These are phyloP conservation scores for Sphagnum magellanicum DNA, from an alignment of 228 moss, liverwort and hornwort species.

Conservation along the genomic window DNA sequence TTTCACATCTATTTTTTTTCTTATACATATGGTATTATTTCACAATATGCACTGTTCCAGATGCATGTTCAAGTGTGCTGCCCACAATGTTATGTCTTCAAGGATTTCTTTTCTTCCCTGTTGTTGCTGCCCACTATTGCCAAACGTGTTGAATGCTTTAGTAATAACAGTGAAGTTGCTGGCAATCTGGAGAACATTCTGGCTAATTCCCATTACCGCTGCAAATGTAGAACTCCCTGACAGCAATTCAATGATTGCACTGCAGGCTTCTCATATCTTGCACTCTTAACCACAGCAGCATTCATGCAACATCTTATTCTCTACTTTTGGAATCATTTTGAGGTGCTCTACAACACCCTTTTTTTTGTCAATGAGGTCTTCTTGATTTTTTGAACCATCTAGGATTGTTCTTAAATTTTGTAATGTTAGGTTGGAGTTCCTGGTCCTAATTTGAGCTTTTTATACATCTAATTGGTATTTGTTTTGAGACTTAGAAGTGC, in stretches of 20 bases:
- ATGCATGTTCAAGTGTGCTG: neutral
- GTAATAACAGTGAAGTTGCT: no score
- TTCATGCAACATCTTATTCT: constrained; percentile 99
- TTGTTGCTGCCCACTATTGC: no score
- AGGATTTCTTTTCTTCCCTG: no score
- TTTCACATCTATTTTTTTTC: constrained; percentile 98
- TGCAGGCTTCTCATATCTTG: constrained; percentile 92
- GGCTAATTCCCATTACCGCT: no score
- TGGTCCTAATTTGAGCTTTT: neutral
- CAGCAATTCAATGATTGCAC: no score
- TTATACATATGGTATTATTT: constrained; percentile 82
- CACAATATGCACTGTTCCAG: neutral
- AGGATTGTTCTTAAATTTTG: neutral
- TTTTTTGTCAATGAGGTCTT: neutral
- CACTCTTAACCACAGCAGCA: constrained; percentile 86
- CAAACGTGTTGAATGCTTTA: no score
- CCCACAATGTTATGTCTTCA: no score
- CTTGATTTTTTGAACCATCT: neutral
- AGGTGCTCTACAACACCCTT: constrained; percentile 31
- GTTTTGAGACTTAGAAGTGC: neutral
- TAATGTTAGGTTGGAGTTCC: neutral
- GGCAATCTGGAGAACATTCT: no score
- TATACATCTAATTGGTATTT: no score
- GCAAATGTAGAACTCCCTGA: no score
- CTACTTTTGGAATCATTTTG: constrained; percentile 98